These are phyloP conservation scores for Artemisia argyi DNA, from an alignment of 129 eudicot genomes.

Conservation along the genomic window DNA sequence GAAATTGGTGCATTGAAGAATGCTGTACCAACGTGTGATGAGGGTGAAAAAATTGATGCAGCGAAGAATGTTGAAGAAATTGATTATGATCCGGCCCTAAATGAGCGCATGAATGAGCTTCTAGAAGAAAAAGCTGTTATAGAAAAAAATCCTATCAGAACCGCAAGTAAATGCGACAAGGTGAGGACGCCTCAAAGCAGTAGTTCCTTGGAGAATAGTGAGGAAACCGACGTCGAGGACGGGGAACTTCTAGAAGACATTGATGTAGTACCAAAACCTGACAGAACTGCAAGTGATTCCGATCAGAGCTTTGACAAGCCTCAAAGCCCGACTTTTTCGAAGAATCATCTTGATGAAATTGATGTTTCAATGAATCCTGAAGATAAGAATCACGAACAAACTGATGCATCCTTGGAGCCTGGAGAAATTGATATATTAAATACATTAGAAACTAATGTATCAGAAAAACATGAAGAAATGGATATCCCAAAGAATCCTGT, in stretches of 20 bases:
- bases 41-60: neutral
- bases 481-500: neutral
- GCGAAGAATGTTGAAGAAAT: neutral
- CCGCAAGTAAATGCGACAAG: neutral
- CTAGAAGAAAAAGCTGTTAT: neutral
- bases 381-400: neutral
- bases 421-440: neutral
- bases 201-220: neutral
- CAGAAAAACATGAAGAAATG: neutral
- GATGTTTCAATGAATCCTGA: neutral
- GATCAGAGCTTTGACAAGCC: too few relatives aligned
- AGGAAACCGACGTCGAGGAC: too few relatives aligned
- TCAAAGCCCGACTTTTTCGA: neutral
- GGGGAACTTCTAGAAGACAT: neutral
- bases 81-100: neutral
- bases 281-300: neutral
- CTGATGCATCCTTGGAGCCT: neutral
- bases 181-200: neutral
- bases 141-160: constrained; percentile 20
- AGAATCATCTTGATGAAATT: neutral
- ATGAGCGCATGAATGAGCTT: neutral
- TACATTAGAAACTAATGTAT: neutral
- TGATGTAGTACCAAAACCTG: neutral
- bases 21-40: too few relatives aligned
- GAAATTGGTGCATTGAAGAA: constrained; percentile 1